Evolutionary conservation across 2,329 filamentous ascomycete species (phyloP).

Genomic region (Neonectria punicea): DNA sequence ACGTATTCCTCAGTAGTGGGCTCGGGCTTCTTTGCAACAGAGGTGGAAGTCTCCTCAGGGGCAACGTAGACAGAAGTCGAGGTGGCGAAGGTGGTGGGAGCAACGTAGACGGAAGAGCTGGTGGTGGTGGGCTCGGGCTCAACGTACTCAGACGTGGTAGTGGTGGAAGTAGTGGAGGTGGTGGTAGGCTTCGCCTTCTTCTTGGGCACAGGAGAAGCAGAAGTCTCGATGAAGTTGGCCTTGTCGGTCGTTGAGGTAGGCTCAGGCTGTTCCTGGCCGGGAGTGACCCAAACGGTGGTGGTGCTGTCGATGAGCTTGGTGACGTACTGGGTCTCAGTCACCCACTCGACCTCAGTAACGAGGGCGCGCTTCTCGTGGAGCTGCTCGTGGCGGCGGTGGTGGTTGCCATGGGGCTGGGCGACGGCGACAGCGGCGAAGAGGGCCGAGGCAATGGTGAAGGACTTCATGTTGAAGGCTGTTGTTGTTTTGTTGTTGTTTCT

Average conservation of each 20-base stretch:
- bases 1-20: conserved; percentile 30
- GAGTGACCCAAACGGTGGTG: conserved; percentile 58
- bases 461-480: conserved; percentile 55
- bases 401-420: conserved; percentile 61
- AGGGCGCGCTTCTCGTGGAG: conserved; percentile 52
- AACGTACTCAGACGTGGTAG: conserved; percentile 30
- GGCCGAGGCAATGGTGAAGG: conserved; percentile 45
- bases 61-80: conserved; percentile 40
- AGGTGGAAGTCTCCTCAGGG: conserved; percentile 23
- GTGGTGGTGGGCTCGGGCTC: conserved; percentile 21
- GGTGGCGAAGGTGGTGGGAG: conserved; percentile 23
- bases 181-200: conserved; percentile 36
- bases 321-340: conserved; percentile 60
- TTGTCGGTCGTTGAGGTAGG: conserved; percentile 36
- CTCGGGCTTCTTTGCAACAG: conserved; percentile 15
- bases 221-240: conserved; percentile 29
- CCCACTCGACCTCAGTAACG: conserved; percentile 62
- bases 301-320: conserved; percentile 60
- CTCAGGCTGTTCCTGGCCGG: conserved; percentile 45
- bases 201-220: conserved; percentile 26
- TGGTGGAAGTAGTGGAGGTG: conserved; percentile 19
- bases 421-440: conserved; percentile 54
- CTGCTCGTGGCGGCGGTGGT: conserved; percentile 48
- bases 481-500: conserved; percentile 23
- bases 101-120: conserved; percentile 19